Evolutionary conservation across 2,329 filamentous ascomycete genomes (phyloP).

Genomic region (Xylaria sp.): DNA sequence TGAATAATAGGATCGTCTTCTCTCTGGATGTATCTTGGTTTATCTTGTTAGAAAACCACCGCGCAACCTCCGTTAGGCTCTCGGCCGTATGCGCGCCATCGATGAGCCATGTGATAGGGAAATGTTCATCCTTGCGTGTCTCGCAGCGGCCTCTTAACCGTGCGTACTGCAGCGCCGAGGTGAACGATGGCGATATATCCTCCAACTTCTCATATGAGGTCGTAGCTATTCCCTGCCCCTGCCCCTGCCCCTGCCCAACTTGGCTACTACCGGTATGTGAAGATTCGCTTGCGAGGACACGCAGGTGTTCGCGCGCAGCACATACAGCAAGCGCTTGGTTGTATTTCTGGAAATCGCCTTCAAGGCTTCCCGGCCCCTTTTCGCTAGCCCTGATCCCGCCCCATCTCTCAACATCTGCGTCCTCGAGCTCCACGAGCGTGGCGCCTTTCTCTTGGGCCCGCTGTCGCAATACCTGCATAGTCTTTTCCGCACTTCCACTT

Average conservation of each 20-base stretch:
- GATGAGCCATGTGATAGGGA: constrained; percentile 77
- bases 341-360: constrained; percentile 65
- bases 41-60: constrained; percentile 74
- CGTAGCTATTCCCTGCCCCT: constrained; percentile 14
- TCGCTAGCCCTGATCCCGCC: constrained; percentile 50
- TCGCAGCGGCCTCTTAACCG: constrained; percentile 83
- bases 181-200: constrained; percentile 65
- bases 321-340: constrained; percentile 69
- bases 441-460: constrained; percentile 69
- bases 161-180: constrained; percentile 72
- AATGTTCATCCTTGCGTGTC: constrained; percentile 57
- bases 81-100: constrained; percentile 91
- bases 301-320: constrained; percentile 69
- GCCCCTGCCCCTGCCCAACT: constrained; percentile 13
- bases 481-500: constrained; percentile 52
- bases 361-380: constrained; percentile 53
- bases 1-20: constrained; percentile 79
- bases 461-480: constrained; percentile 63
- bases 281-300: constrained; percentile 41
- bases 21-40: constrained; percentile 25
- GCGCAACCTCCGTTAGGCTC: constrained; percentile 79
- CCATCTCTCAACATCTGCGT: constrained; percentile 55
- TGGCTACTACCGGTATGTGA: not conserved
- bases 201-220: constrained; percentile 36
- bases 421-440: constrained; percentile 56